Base-by-base conservation (phyloP, 805 yeast species). In the Wickerhamomyces sydowiorum region DNA sequence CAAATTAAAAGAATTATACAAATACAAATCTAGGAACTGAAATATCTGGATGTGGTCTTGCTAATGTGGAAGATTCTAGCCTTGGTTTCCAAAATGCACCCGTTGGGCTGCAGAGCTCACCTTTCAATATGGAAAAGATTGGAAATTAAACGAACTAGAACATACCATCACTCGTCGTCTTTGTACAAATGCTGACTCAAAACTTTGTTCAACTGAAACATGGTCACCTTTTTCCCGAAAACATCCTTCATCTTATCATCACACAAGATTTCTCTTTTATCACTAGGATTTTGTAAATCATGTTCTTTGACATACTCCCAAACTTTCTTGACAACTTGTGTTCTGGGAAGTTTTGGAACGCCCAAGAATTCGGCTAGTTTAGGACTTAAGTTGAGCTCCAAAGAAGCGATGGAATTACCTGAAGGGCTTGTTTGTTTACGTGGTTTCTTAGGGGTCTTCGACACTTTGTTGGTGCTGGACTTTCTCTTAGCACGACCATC, bases 221-320 rank as follows among this genome's bases (percentile, higher is more conserved):
- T 74, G 8, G 76, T 70, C 37, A 78, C 71, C 62, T 57, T 70
- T 42, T 73, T 72, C 22, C 87, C 88, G 60, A 85, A 85, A 1
- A 86, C 53, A 2, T 69, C 70, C 40, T 61, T 62, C 64, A 84
- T 59, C 43, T 62, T 69, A 1, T 70, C 83, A 51, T 82, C 88
- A 53, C 87, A 82, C 3, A 75, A 15, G 6, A 86, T 80, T 43
- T 77, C 78, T 40, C 91, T 67, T 47, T 73, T 71, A 59, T 86
- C 86, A 1, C 65, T 52, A 1, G 89, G 85, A 47, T 83, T 77
- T 56, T 86, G 95, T 24, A 86, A 60, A 23, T 74, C 59, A 45
- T 82, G 56, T 10, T 59, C 73, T 51, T 79, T 81, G 43, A 87
- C 83, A 59, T 87, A 77, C 13, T 68, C 73, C 95, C 95, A 86